phyloP scores from a whole-genome alignment of 2,329 filamentous ascomycete genomes.

The Lizonia empirigonia region DNA sequence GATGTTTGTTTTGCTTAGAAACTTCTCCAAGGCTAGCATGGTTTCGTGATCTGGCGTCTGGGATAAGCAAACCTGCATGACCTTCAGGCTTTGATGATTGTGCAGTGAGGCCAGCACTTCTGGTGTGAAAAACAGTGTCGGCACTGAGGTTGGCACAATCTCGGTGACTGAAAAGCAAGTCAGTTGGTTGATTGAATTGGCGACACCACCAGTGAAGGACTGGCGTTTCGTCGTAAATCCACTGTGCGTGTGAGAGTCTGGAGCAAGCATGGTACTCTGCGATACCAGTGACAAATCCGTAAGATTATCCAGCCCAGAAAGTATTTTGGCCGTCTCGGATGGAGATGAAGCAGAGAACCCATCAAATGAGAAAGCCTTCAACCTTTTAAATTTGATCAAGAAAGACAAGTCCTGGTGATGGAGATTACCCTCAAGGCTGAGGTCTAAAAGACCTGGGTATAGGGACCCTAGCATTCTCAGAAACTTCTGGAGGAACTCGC shows the following conservation, averaged over 20 bases:
- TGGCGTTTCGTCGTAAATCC: conserved; percentile 22
- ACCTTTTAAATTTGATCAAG: conserved; percentile 16
- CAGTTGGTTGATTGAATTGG: conserved; percentile 25
- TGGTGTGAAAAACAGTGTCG: conserved; percentile 28
- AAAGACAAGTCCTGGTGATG: conserved; percentile 31
- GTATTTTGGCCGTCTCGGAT: conserved; percentile 23
- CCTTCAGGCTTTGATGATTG: conserved; percentile 21
- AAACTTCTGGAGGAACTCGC: conserved; percentile 28
- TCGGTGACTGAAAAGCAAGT: conserved; percentile 29
- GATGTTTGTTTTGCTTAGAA: conserved; percentile 23
- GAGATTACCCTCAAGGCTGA: conserved; percentile 35
- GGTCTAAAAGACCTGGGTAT: conserved; percentile 23
- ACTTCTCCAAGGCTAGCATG: conserved; percentile 23
- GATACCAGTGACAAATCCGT: conserved; percentile 31
- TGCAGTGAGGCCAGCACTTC: conserved; percentile 28
- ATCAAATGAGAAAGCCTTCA: conserved; percentile 36
- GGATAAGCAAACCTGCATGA: conserved; percentile 25
- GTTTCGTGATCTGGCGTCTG: conserved; percentile 24
- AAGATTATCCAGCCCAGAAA: conserved; percentile 28
- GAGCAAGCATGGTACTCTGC: conserved; percentile 20
- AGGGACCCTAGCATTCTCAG: conserved; percentile 20
- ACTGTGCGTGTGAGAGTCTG: conserved; percentile 14
- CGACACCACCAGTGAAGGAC: conserved; percentile 23
- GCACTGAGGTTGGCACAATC: conserved; percentile 4
- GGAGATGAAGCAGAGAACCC: conserved; percentile 31